phyloP scores from a whole-genome alignment of 1,139 yeast species.

The Diutina pseudorugosa region DNA sequence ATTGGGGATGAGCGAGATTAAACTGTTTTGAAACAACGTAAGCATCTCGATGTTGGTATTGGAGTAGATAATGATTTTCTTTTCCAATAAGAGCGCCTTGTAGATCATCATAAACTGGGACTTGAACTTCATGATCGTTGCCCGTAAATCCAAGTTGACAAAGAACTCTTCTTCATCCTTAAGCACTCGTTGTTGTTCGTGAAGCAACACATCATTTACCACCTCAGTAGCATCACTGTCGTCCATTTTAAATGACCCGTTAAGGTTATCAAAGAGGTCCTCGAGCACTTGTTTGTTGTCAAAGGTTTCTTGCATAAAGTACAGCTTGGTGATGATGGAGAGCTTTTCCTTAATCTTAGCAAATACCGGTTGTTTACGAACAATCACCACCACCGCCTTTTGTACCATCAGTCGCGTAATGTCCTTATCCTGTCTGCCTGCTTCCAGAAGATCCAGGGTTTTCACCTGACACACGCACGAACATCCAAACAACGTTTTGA shows the following conservation, averaged over 20 bases:
- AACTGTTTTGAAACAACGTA: constrained; percentile 66
- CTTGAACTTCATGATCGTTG: constrained; percentile 48
- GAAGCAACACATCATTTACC: neutral
- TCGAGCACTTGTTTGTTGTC: constrained; percentile 56
- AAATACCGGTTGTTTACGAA: constrained; percentile 70
- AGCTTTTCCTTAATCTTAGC: constrained; percentile 82
- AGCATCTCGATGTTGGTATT: constrained; percentile 63
- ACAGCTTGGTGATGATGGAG: constrained; percentile 80
- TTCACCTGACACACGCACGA: constrained; percentile 83
- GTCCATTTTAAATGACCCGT: constrained; percentile 18
- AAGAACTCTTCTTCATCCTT: constrained; percentile 37
- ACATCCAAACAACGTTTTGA: constrained; percentile 80
- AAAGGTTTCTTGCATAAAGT: constrained; percentile 71
- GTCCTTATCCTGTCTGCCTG: constrained; percentile 43
- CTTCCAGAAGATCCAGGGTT: constrained; percentile 40
- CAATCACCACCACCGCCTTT: constrained; percentile 80
- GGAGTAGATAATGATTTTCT: constrained; percentile 59
- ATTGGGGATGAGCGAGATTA: constrained; percentile 67
- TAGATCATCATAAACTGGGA: constrained; percentile 53
- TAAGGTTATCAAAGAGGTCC: constrained; percentile 62
- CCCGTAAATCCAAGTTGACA: constrained; percentile 65
- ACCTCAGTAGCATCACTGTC: constrained; percentile 11
- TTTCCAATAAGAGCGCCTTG: constrained; percentile 70
- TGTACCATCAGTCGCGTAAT: constrained; percentile 85
- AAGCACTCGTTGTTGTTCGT: constrained; percentile 7